Percentiles rank a stretch among this genome's conserved stretches.
Evolutionary conservation across 305 asterid genomes (phyloP).

Genomic region (Fraxinus floribunda): DNA sequence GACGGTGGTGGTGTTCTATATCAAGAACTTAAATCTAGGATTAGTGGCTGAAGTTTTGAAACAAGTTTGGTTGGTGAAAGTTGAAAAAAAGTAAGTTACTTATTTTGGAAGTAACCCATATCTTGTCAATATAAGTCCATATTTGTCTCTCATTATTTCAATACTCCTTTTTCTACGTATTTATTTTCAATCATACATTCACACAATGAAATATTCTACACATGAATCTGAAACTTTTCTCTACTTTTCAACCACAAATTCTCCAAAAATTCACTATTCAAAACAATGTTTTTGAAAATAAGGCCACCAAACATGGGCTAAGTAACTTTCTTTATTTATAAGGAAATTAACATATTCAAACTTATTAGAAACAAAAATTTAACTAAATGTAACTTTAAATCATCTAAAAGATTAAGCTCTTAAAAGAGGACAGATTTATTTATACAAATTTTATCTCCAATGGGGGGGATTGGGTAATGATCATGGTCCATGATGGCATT

Average conservation of each 20-base stretch:
- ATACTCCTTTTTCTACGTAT: not conserved
- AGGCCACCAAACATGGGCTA: not conserved
- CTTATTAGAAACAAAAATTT: not conserved
- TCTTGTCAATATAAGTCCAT: not conserved
- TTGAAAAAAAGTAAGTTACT: not conserved
- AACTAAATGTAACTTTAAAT: not conserved
- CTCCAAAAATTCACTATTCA: no score
- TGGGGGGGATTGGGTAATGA: not conserved
- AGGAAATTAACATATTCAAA: not conserved
- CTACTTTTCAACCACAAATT: no score
- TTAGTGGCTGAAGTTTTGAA: not conserved
- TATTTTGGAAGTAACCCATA: not conserved
- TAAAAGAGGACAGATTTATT: not conserved
- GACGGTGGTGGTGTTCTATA: not conserved
- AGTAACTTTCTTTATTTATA: not conserved
- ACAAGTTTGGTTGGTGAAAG: not conserved
- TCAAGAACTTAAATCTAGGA: not conserved
- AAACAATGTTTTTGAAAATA: no score
- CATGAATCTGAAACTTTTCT: no score
- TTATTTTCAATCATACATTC: not conserved
- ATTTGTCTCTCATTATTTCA: not conserved
- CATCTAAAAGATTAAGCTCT: not conserved
- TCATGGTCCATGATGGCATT: not conserved
- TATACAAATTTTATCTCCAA: not conserved
- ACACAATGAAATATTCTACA: no score